Base-by-base conservation (phyloP, 1,284 basidiomycete genomes). In the Xerocomus tenax region DNA sequence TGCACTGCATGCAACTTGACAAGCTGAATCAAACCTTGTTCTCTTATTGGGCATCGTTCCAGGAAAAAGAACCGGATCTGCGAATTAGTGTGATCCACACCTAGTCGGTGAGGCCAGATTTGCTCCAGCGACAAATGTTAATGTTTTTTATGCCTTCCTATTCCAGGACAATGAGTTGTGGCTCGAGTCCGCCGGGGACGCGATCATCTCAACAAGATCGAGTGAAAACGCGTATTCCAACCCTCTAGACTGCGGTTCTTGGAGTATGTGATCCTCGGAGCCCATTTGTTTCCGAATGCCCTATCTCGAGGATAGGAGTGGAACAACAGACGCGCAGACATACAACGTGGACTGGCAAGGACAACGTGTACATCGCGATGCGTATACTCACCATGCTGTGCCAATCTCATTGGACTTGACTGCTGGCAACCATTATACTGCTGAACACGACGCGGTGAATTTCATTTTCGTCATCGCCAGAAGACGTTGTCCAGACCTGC, bases 361-460 rank as follows among this genome's bases (percentile, higher is more conserved):
- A 45, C 52, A 61, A 61, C 62, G 54, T 61, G 58, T 49, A 36
- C 21, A 35, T 42, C 53, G 26, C 50, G 45, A 52, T 58, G 51
- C 35, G 39, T 10, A 26, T 43, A 13, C 29, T 12, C 41, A 46
- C 45, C 34, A 35, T 16, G 34, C 26, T 39, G 34, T 45, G 49
- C 32, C 54, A 51, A 51, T 57, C 52, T 50, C n/a, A 35, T 44
- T 21, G 10, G 10, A 28, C 42, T 43, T 43, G 50, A 40, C 39
- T 23, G 7, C 10, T 18, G 25, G 18, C 48, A 40, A 32, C 8
- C 36, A 41, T 50, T 34, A 41, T 36, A 35, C 43, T 48, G 29
- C 36, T n/a, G 49, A 51, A 48, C 42, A 43, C 40, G 41, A 40
- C 47, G 42, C 9, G 19, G 43, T 43, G 45, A 36, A 45, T 54